These are phyloP conservation scores for Tuber umbilicatum DNA, from an alignment of 495 filamentous ascomycete genomes.

Conservation along the genomic window DNA sequence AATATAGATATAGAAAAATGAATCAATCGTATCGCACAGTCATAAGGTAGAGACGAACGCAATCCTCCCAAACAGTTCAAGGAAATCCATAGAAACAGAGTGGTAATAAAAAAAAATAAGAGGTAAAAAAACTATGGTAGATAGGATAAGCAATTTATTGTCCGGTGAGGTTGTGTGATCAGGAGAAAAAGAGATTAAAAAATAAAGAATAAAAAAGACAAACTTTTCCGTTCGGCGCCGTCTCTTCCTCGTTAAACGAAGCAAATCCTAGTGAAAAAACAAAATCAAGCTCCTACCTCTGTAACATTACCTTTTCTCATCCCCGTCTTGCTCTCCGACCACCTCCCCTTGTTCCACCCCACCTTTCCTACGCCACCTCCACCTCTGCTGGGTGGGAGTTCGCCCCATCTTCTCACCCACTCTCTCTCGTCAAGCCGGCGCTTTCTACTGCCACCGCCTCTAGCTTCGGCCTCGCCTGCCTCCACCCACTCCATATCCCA, in stretches of 20 bases:
- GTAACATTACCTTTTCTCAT: conserved; percentile 31
- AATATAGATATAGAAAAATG: not conserved
- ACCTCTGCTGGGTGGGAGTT: conserved; percentile 32
- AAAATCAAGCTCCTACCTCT: conserved; percentile 35
- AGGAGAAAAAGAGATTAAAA: not conserved
- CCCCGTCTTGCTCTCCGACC: conserved; percentile 30
- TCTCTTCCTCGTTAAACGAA: conserved; percentile 31
- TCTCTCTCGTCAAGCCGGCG: conserved; percentile 50
- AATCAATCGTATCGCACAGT: conserved; percentile 3
- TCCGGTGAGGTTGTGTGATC: conserved; percentile 46
- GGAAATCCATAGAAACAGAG: not conserved
- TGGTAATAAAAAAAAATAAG: conserved; percentile 14
- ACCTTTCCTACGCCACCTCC: conserved; percentile 29
- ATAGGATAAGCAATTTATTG: conserved; percentile 42
- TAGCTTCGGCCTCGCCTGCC: conserved; percentile 61
- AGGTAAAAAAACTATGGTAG: conserved; percentile 6
- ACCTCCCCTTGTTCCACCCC: conserved; percentile 32
- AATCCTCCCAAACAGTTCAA: not conserved
- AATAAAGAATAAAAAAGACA: not conserved
- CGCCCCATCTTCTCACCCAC: conserved; percentile 39
- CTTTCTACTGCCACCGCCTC: conserved; percentile 56
- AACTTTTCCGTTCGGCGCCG: conserved; percentile 46
- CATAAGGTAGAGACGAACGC: not conserved
- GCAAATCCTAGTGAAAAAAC: conserved; percentile 17
- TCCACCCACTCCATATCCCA: conserved; percentile 73